Percentiles rank a stretch among this genome's conserved stretches.
Conservation (phyloP, 2,329 filamentous ascomycete species). For the Pezizomycotina sp. region DNA sequence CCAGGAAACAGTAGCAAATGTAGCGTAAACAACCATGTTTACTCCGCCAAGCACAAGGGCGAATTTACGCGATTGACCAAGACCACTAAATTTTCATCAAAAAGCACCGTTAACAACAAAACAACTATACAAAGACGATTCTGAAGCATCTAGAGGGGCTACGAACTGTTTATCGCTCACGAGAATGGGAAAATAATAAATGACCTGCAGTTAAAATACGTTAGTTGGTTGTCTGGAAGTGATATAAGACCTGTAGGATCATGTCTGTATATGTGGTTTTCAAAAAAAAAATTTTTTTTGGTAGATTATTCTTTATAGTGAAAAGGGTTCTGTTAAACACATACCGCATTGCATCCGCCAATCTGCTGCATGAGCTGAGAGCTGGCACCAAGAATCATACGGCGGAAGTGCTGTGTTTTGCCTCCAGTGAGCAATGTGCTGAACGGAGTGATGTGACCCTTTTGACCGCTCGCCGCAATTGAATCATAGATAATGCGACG, state of each 20-base stretch:
- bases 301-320: too few species aligned
- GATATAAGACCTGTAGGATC: too few species aligned
- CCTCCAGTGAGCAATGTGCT: conserved; percentile 44
- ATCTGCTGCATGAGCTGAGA: conserved; percentile 48
- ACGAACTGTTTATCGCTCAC: too few species aligned
- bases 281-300: too few species aligned
- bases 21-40: conserved; percentile 41
- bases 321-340: too few species aligned
- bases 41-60: conserved; percentile 35
- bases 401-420: conserved; percentile 48
- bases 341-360: conserved; percentile 39
- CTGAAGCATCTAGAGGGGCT: too few species aligned
- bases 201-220: conserved; percentile 25
- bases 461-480: conserved; percentile 36
- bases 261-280: too few species aligned
- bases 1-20: conserved; percentile 44
- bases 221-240: too few species aligned
- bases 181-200: conserved; percentile 27
- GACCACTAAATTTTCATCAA: conserved; percentile 24
- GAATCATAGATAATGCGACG: conserved; percentile 54
- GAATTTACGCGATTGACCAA: conserved; percentile 31
- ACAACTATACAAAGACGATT: too few species aligned
- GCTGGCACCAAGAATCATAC: conserved; percentile 44
- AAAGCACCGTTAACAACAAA: too few species aligned
- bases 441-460: conserved; percentile 26